Evolutionary conservation across 805 yeast species (phyloP).

Genomic region (Wickerhamomyces bovis): DNA sequence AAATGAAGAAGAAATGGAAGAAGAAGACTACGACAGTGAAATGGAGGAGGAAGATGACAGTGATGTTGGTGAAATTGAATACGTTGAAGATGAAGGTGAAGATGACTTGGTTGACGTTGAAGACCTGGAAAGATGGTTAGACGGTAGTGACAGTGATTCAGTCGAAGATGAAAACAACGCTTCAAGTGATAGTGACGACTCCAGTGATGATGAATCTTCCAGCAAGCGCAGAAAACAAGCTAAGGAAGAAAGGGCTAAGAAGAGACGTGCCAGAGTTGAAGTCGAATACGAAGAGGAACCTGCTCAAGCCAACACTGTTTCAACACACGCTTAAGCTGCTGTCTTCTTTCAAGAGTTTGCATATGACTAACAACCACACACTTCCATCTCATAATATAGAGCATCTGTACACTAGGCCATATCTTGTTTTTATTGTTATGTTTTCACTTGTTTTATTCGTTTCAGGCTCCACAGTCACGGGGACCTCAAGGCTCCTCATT

Average conservation of each 20-base stretch:
- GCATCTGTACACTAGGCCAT: not conserved
- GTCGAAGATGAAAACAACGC: constrained; percentile 28
- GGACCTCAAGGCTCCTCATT: not conserved
- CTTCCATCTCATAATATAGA: not conserved
- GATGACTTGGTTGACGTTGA: constrained; percentile 92
- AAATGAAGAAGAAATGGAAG: constrained; percentile 43
- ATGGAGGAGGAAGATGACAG: constrained; percentile 46
- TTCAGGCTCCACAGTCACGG: not conserved
- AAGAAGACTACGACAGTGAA: constrained; percentile 42
- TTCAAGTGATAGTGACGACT: constrained; percentile 31
- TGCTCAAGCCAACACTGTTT: constrained; percentile 19
- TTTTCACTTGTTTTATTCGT: constrained; percentile 1
- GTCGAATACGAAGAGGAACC: constrained; percentile 81
- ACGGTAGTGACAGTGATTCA: constrained; percentile 39
- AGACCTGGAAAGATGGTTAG: constrained; percentile 87
- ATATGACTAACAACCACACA: not conserved
- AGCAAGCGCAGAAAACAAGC: constrained; percentile 30
- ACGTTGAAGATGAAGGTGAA: constrained; percentile 84
- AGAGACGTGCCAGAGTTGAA: constrained; percentile 68
- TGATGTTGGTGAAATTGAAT: constrained; percentile 76
- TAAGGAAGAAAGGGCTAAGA: constrained; percentile 35
- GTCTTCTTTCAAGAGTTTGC: not conserved
- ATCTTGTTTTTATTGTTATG: not conserved
- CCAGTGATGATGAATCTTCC: constrained; percentile 30
- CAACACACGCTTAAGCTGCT: constrained; percentile 6